These are phyloP conservation scores for Stentor roeselii DNA, from an alignment of 73 alveolate genomes.

Conservation along the genomic window DNA sequence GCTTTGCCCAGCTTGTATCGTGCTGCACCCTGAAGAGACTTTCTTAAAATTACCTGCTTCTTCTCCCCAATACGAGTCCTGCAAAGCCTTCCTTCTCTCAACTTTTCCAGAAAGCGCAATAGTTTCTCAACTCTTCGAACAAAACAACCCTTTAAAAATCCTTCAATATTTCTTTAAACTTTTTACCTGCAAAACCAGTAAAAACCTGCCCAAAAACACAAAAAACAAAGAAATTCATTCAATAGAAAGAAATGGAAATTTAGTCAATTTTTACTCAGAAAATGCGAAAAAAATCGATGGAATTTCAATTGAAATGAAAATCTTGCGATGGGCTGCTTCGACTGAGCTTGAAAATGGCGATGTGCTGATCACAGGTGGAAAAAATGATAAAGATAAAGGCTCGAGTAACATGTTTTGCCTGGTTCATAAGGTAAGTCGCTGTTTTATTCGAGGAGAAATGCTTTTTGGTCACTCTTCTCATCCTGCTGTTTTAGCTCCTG, in stretches of 20 bases:
- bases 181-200: too few relatives aligned
- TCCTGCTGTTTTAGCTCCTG: neutral
- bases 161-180: too few relatives aligned
- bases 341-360: neutral
- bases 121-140: too few relatives aligned
- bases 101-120: neutral
- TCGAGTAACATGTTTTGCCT: neutral
- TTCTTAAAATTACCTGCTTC: neutral
- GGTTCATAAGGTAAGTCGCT: neutral
- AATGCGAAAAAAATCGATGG: too few relatives aligned
- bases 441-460: neutral
- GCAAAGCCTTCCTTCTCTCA: neutral
- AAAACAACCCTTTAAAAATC: too few relatives aligned
- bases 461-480: neutral
- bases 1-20: neutral
- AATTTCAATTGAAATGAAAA: neutral
- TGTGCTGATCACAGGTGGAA: neutral
- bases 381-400: neutral
- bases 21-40: neutral
- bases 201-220: too few relatives aligned
- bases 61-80: neutral
- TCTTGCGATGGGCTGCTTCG: neutral
- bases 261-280: too few relatives aligned
- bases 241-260: too few relatives aligned
- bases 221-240: too few relatives aligned